These are phyloP conservation scores for Sophora flavescens DNA, from an alignment of 306 rosid species.

Conservation along the genomic window DNA sequence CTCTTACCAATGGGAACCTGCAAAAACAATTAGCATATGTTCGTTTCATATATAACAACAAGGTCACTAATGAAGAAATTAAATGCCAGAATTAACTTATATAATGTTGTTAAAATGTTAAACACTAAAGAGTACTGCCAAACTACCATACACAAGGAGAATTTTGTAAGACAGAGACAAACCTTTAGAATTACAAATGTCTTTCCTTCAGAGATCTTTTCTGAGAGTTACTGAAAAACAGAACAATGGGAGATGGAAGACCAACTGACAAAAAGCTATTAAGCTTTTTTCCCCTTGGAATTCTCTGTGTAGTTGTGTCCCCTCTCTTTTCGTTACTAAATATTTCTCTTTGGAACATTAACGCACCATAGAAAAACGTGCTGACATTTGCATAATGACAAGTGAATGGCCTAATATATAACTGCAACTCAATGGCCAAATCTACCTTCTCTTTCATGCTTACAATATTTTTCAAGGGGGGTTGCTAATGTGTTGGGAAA, in stretches of 20 bases:
- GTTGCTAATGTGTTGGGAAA: slow-evolving; percentile 34
- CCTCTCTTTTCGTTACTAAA: neutral
- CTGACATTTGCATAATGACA: slow-evolving; percentile 37
- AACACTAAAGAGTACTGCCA: slow-evolving; percentile 18
- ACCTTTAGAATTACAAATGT: slow-evolving; percentile 35
- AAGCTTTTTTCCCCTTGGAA: neutral
- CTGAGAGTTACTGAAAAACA: neutral
- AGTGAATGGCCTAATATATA: slow-evolving; percentile 46
- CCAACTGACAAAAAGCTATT: neutral
- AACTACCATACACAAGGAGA: slow-evolving; percentile 11
- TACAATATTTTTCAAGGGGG: neutral
- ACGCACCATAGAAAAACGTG: slow-evolving; percentile 39
- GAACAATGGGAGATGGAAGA: slow-evolving; percentile 44
- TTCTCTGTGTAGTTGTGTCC: neutral
- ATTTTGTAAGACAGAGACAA: slow-evolving; percentile 18
- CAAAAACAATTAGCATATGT: slow-evolving; percentile 19
- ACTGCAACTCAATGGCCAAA: slow-evolving; percentile 27
- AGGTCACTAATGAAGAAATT: neutral
- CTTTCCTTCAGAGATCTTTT: neutral
- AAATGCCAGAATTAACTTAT: neutral
- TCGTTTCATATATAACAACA: slow-evolving; percentile 18
- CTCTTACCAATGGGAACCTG: slow-evolving; percentile 17
- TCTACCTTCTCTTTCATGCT: slow-evolving; percentile 43
- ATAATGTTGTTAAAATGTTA: slow-evolving; percentile 13
- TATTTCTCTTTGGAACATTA: slow-evolving; percentile 43